phyloP scores from a whole-genome alignment of 208 protist species.

The Leishmania guyanensis region DNA sequence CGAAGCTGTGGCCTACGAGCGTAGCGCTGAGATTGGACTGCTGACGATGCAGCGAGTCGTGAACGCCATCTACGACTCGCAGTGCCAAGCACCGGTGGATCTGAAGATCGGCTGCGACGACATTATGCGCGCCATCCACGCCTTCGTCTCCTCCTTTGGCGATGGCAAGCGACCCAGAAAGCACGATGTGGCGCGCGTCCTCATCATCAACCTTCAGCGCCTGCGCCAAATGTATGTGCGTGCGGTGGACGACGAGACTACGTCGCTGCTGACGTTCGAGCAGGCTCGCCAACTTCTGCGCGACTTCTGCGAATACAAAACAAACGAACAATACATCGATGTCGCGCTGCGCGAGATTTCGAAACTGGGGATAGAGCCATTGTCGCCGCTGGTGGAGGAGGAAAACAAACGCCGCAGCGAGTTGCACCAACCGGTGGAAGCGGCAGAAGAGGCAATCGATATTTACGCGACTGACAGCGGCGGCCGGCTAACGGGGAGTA shows the following conservation, averaged over 20 bases:
- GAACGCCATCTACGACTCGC: constrained; percentile 86
- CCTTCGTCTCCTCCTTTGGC: constrained; percentile 58
- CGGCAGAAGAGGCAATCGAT: not conserved
- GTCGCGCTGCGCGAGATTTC: constrained; percentile 18
- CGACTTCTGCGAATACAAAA: constrained; percentile 85
- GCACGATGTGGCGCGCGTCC: constrained; percentile 71
- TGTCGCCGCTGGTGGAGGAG: not conserved
- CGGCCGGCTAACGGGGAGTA: not conserved
- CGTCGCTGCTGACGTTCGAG: constrained; percentile 39
- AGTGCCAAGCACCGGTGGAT: constrained; percentile 47
- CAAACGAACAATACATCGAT: constrained; percentile 55
- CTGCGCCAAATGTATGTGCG: constrained; percentile 75
- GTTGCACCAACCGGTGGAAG: not conserved
- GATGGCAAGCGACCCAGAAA: constrained; percentile 52
- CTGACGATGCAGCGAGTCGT: constrained; percentile 78
- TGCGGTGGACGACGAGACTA: constrained; percentile 44
- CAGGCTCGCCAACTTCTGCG: constrained; percentile 55
- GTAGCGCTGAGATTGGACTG: constrained; percentile 71
- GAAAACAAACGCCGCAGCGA: not conserved
- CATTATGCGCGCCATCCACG: constrained; percentile 60
- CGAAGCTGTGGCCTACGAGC: constrained; percentile 81
- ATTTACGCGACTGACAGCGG: not conserved
- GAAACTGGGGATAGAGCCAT: not conserved
- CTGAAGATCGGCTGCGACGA: constrained; percentile 78
- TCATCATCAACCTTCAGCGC: constrained; percentile 72